These are phyloP conservation scores for Jaltomata sinuosa DNA, from an alignment of 257 asterid species.

Conservation along the genomic window DNA sequence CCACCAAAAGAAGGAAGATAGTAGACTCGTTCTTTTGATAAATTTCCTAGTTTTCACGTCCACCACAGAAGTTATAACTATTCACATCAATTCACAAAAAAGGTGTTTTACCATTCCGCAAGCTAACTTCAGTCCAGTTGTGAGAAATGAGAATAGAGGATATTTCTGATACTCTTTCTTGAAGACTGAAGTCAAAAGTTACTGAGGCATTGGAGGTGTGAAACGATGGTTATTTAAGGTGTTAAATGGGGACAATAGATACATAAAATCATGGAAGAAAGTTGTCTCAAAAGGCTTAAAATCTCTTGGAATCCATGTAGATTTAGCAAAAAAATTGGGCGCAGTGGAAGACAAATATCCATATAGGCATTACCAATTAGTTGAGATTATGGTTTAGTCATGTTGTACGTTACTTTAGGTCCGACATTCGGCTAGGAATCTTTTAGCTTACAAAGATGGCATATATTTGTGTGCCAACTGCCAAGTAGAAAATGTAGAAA, in stretches of 20 bases:
- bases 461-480: neutral
- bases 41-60: neutral
- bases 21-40: neutral
- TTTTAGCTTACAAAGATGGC: neutral
- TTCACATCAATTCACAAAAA: neutral
- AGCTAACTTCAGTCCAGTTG: neutral
- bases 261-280: neutral
- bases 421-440: neutral
- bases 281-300: neutral
- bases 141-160: neutral
- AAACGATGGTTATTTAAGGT: neutral
- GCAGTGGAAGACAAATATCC: neutral
- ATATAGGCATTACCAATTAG: neutral
- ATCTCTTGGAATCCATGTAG: neutral
- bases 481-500: neutral
- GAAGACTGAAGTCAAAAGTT: neutral
- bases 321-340: neutral
- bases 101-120: neutral
- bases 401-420: neutral
- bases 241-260: neutral
- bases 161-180: neutral
- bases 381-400: neutral
- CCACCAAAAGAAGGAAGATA: neutral
- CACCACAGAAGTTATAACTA: neutral
- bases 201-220: neutral